Evolutionary conservation across 106 monocot species (phyloP), one percentile per base, ranked within the genome.

Genomic region (Triglochin maritima): DNA sequence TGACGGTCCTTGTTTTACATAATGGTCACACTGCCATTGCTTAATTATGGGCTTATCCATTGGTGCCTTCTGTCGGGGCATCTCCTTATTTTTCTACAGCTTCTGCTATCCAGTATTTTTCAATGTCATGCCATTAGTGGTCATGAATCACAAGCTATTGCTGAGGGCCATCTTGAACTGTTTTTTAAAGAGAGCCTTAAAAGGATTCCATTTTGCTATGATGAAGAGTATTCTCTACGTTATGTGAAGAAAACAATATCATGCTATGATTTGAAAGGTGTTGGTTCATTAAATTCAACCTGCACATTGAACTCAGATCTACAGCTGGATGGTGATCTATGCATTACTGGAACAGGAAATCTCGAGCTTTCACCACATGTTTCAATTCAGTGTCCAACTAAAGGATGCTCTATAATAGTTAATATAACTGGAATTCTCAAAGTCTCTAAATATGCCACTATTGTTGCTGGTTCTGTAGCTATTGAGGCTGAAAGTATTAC

Each of bases 251-350:
- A 74, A 76, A 77, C 88, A 6, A 71, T 66, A 47, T 83, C 86
- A 67, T 94, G 94, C 59, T 64, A 86, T 51, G 89, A 94, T 56
- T 75, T 89, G 72, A 83, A 87, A n/a, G 94, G 94, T 41, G 55
- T 78, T 64, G 94, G 94, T 8, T 87, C 84, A 13, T 75, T 89
- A 48, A 76, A 85, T 56, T 66, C 71, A 29, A 89, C 89, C 50
- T 94, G 94, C 71, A 43, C 69, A 15, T 57, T 94, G 53, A 76
- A 67, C 59, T 81, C 87, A 65, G 82, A 66, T 66, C 48, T 87
- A 57, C 44, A 74, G 62, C 69, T 87, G 49, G 70, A 72, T 46
- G 68, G 66, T 62, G 84, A 89, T 69, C 55, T 84, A 1, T 85
- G 82, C 65, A 71, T 94, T 71, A 76, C 62, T 63, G 94, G 89